phyloP scores from a whole-genome alignment of 1,139 yeast genomes.

The Hemisphaericaspora subhashii region DNA sequence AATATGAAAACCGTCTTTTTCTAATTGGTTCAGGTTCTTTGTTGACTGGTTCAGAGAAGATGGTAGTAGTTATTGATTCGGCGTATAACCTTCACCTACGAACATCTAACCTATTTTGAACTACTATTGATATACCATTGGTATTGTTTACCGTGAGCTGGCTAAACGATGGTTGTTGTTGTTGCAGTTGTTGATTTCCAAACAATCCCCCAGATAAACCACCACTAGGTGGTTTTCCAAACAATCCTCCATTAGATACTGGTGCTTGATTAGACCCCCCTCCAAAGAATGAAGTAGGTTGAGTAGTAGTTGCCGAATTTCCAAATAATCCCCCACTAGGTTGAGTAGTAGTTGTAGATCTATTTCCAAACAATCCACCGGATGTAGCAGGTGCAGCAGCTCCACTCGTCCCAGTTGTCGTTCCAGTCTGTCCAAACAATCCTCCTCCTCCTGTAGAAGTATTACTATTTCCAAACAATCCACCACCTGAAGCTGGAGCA shows the following conservation, averaged over 20 bases:
- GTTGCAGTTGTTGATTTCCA: conserved; percentile 6
- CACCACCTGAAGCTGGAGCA: conserved; percentile 9
- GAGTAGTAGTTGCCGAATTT: conserved; percentile 12
- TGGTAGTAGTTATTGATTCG: conserved; percentile 39
- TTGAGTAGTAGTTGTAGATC: conserved; percentile 10
- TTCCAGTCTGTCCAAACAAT: conserved; percentile 19
- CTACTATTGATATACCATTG: too few species aligned
- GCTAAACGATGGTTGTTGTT: conserved; percentile 1
- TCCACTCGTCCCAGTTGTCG: conserved; percentile 4
- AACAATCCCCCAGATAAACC: conserved; percentile 10
- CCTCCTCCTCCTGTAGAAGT: conserved; percentile 15
- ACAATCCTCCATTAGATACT: conserved; percentile 18
- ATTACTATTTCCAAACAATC: conserved; percentile 14
- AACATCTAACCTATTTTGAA: too few species aligned
- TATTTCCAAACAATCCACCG: conserved; percentile 20
- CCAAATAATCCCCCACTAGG: conserved; percentile 16
- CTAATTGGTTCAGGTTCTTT: conserved; percentile 15
- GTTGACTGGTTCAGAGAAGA: conserved; percentile 20
- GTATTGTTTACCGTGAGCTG: conserved; percentile 12
- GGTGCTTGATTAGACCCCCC: neutral
- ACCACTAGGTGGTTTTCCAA: conserved; percentile 17
- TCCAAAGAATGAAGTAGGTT: conserved; percentile 5
- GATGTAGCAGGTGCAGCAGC: conserved; percentile 6
- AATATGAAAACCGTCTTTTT: conserved; percentile 22
- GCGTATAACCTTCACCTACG: too few species aligned